phyloP scores from a whole-genome alignment of 2,329 filamentous ascomycete genomes.

The Emmonsiellopsis sp. region DNA sequence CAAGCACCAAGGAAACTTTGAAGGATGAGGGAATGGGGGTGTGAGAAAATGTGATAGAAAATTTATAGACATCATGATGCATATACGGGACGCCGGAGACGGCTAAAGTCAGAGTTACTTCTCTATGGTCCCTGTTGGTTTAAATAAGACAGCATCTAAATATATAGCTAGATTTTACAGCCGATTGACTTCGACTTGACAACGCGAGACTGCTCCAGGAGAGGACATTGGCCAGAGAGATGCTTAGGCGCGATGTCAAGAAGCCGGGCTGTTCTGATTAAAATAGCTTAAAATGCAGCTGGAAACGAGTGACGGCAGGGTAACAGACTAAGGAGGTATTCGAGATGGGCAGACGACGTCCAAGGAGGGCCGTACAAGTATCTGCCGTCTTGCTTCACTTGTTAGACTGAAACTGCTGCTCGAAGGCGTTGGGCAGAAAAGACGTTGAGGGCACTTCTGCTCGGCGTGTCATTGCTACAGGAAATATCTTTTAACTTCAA shows the following conservation, averaged over 20 bases:
- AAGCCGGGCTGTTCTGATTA: too few relatives aligned
- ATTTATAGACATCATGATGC: not conserved
- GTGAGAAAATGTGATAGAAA: not conserved
- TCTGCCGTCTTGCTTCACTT: constrained; percentile 1
- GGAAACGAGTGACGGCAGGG: not conserved
- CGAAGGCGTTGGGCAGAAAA: constrained; percentile 2
- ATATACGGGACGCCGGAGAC: not conserved
- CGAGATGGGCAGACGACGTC: not conserved
- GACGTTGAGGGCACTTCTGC: not conserved
- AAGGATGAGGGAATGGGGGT: too few relatives aligned
- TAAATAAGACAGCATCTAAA: too few relatives aligned
- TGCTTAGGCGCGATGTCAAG: too few relatives aligned
- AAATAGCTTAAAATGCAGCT: too few relatives aligned
- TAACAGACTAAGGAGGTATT: not conserved
- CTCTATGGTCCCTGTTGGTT: not conserved
- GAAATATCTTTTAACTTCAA: not conserved
- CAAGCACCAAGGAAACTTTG: too few relatives aligned
- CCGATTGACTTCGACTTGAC: too few relatives aligned
- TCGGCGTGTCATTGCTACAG: not conserved
- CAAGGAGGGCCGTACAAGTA: constrained; percentile 4
- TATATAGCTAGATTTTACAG: too few relatives aligned
- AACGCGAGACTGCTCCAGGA: too few relatives aligned
- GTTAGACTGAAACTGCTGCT: not conserved
- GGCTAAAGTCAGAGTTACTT: not conserved
- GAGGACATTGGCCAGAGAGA: too few relatives aligned